These are phyloP conservation scores for Kalmusia sp. DNA, from an alignment of 2,329 filamentous ascomycete genomes.

Conservation along the genomic window DNA sequence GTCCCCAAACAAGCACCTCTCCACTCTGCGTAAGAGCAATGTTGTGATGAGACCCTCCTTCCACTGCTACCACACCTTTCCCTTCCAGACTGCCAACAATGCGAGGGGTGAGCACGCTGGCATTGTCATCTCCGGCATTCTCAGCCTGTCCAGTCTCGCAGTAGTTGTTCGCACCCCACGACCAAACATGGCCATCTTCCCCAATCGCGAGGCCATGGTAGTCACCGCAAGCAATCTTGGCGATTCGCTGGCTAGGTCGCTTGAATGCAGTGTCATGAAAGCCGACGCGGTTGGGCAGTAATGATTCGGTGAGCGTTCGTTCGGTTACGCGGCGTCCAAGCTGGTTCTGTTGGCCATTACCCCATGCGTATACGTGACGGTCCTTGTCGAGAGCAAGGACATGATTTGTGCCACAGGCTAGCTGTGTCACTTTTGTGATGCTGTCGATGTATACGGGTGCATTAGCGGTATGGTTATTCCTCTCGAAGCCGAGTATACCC, in stretches of 20 bases:
- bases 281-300: conserved; percentile 64
- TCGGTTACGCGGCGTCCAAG: conserved; percentile 71
- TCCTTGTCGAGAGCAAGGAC: conserved; percentile 71
- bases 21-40: conserved; percentile 62
- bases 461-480: conserved; percentile 46
- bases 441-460: conserved; percentile 64
- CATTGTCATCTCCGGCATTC: conserved; percentile 71
- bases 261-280: conserved; percentile 52
- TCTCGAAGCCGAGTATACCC: conserved; percentile 69
- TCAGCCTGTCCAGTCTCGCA: conserved; percentile 76
- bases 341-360: conserved; percentile 74
- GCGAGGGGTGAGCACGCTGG: conserved; percentile 71
- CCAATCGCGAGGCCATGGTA: conserved; percentile 83
- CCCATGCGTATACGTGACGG: conserved; percentile 74
- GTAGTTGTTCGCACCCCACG: conserved; percentile 89
- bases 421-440: conserved; percentile 70
- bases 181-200: conserved; percentile 73
- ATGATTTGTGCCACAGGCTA: conserved; percentile 75
- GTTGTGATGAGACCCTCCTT: conserved; percentile 80
- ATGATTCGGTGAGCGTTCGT: conserved; percentile 61
- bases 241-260: conserved; percentile 59
- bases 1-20: conserved; percentile 66
- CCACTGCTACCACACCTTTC: conserved; percentile 70
- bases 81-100: conserved; percentile 70
- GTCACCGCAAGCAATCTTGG: conserved; percentile 71